Evolutionary conservation across 1,284 basidiomycete species (phyloP).

Genomic region (Sphagnurus paluster): DNA sequence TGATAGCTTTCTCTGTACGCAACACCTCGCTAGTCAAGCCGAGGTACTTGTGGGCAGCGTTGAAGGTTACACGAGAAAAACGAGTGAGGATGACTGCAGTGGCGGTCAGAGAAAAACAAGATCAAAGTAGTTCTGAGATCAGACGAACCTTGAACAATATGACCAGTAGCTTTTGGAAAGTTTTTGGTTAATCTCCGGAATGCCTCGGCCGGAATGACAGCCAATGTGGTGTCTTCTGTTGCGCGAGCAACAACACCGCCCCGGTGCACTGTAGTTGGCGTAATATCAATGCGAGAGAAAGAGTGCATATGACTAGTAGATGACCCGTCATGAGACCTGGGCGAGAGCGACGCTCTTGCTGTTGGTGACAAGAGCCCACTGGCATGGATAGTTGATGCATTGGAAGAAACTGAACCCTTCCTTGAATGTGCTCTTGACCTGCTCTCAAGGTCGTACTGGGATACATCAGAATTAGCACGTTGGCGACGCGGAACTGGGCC

Average conservation of each 20-base stretch:
- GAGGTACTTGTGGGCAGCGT: constrained; percentile 93
- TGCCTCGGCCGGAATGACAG: constrained; percentile 98
- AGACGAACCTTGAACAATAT: constrained; percentile 88
- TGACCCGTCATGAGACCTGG: constrained; percentile 27
- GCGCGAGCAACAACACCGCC: constrained; percentile 86
- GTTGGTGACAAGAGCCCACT: constrained; percentile 31
- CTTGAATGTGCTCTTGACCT: constrained; percentile 36
- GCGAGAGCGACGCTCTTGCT: constrained; percentile 29
- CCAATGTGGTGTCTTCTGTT: constrained; percentile 91
- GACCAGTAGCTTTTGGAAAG: constrained; percentile 94
- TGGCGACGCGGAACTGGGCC: constrained; percentile 27
- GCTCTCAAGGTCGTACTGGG: constrained; percentile 53
- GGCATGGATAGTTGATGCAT: constrained; percentile 64
- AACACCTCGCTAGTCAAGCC: constrained; percentile 95
- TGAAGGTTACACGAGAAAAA: constrained; percentile 96
- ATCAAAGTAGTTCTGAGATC: not conserved
- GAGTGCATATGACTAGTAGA: constrained; percentile 14
- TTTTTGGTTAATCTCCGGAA: constrained; percentile 92
- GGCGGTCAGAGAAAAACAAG: not conserved
- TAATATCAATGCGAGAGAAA: constrained; percentile 26
- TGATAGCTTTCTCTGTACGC: constrained; percentile 95
- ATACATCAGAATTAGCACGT: constrained; percentile 61
- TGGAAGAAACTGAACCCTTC: constrained; percentile 58
- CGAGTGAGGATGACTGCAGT: constrained; percentile 88
- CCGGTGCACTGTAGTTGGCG: constrained; percentile 42